Evolutionary conservation across 305 asterid species (phyloP), one percentile per base, ranked within the genome.

Genomic region (Andrographis paniculata): DNA sequence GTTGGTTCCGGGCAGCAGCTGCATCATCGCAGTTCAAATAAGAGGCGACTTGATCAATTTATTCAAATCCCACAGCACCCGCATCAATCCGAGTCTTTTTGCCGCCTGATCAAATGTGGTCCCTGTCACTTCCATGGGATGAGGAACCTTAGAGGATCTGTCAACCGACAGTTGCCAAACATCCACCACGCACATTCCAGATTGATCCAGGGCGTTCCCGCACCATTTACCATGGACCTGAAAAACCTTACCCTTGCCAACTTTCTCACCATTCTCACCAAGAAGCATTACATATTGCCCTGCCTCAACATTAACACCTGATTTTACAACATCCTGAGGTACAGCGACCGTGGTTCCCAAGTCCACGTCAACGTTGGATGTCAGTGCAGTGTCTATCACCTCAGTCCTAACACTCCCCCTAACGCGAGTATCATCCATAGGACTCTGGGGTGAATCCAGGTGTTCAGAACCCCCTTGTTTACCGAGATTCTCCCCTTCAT

Each of bases 181-280:
- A 52, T 87, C 95, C 69, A 87, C 96, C 4, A 87, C 93, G 21
- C 82, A 78, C 14, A 53, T 48, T 38, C 81, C 74, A 0, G 79
- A 71, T 48, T 76, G 79, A 31, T 68, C 88, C 81, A 92, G 62
- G 66, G 58, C 62, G 31, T 60, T 64, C 27, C 85, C 86, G 41
- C 45, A 66, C 94, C 96, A 91, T 33, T 54, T 54, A 45, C 94
- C 99, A 51, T 44, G 56, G 44, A 70, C 79, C 75, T 81, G 97
- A 56, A 48, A 57, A 45, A 84, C 80, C 44, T 63, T 74, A 39
- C 88, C 99, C 53, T 69, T 84, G 14, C 86, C 97, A 23, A 92
- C 68, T 67, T 72, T 89, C 30, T 71, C 78, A 14, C 55, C 59
- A 1, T 76, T 66, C 55, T 77, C 87, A 53, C 70, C 80, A 17